Percentiles rank a stretch among this genome's conserved stretches.
Evolutionary conservation across 345 rosid species (phyloP).

Genomic region (Arabis alpina): DNA sequence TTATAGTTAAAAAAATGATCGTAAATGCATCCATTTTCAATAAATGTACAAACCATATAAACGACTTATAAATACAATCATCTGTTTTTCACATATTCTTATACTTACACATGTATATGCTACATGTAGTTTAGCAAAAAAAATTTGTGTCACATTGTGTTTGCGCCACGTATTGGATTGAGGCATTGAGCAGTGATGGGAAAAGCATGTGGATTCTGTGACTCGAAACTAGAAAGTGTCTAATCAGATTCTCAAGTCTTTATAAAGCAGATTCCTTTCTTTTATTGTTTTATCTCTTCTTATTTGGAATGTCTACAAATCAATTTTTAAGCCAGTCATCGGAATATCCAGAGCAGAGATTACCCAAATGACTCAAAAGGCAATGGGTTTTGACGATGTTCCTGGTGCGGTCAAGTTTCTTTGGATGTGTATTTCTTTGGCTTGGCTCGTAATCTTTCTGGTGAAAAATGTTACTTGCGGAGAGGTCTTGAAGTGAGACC

Average conservation of each 20-base stretch:
- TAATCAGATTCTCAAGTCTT: conserved; percentile 25
- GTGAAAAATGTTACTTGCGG: background rate
- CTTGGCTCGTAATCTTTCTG: background rate
- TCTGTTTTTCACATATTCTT: no score
- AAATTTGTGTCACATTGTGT: background rate
- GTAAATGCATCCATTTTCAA: no score
- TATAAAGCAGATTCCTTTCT: conserved; percentile 34
- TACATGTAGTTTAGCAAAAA: no score
- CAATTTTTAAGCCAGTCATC: conserved; percentile 31
- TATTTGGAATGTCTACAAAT: conserved; percentile 33
- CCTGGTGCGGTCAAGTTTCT: conserved; percentile 18
- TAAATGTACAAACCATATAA: no score
- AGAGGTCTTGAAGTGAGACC: conserved; percentile 1
- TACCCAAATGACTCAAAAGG: background rate
- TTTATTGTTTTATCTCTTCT: background rate
- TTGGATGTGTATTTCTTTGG: background rate
- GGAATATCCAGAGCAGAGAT: background rate
- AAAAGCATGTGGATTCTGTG: conserved; percentile 23
- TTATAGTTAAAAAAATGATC: no score
- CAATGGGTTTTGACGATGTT: conserved; percentile 4
- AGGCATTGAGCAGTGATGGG: conserved; percentile 14
- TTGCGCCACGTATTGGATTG: conserved; percentile 36
- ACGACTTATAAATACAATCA: no score
- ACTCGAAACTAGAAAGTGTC: conserved; percentile 39
- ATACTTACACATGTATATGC: no score